Evolutionary conservation across 1,284 basidiomycete species (phyloP).

Genomic region (Pterula multifida): DNA sequence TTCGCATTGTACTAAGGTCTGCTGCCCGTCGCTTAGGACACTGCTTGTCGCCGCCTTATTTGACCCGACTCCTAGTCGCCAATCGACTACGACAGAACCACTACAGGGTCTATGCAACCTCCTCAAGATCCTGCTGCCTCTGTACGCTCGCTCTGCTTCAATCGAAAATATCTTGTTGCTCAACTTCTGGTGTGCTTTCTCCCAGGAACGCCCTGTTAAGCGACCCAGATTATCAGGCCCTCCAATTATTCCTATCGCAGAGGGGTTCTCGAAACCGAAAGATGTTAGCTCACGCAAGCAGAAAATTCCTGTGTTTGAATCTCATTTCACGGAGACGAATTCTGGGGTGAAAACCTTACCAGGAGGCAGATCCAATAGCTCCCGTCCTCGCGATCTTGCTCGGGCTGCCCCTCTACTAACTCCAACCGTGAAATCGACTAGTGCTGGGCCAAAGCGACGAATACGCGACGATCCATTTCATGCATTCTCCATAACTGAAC

Average conservation of each 20-base stretch:
- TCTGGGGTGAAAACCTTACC: no score
- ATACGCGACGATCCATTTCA: background rate
- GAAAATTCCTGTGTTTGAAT: background rate
- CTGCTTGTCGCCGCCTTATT: no score
- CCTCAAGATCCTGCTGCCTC: background rate
- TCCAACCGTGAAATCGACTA: background rate
- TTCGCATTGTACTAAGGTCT: no score
- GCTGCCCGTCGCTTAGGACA: no score
- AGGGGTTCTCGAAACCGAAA: background rate
- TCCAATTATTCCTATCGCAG: background rate
- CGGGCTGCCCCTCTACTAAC: background rate
- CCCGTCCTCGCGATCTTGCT: background rate
- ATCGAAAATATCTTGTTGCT: background rate
- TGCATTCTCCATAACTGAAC: background rate
- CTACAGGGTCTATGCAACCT: conserved; percentile 1
- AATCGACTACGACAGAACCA: conserved; percentile 11
- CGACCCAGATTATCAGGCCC: background rate
- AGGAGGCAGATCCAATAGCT: background rate
- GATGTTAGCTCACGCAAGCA: background rate
- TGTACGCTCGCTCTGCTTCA: background rate
- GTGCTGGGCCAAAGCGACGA: background rate
- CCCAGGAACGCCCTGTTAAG: background rate
- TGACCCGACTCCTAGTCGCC: no score
- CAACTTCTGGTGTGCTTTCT: background rate
- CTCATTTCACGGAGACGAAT: background rate